Base-by-base conservation (phyloP, 768 basidiomycete species). In the Thelephora ganbajun region DNA sequence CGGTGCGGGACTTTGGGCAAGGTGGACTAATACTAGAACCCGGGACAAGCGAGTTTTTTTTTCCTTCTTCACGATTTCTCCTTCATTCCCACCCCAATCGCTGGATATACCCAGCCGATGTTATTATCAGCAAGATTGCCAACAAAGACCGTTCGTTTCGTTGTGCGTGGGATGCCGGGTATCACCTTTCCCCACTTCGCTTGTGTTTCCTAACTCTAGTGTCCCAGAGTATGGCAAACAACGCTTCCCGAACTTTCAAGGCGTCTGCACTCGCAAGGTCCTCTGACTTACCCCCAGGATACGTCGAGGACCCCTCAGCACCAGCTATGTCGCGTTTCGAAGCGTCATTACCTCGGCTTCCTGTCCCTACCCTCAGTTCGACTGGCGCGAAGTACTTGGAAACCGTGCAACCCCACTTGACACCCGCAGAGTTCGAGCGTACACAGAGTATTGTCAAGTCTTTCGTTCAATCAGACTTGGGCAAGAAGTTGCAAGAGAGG, bases 321-420 rank as follows among this genome's bases (percentile, higher is more conserved):
- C 66, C 71, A 0, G 72, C 77, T 1, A 87, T 86, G 82, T 70
- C 87, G 33, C 73, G 80, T 14, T 41, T 41, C 39, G 80, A 88
- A 51, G 72, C 74, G 1, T 80, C 80, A 1, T 67, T 89, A 0
- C 86, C 86, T 2, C 69, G 61, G 26, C 75, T 98, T 6, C 93
- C 94, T 18, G 81, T 98, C 0, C 93, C 94, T 0, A 64, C 84
- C 1, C 74, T 98, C 36, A 64, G 76, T 7, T 86, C 88, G 1
- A 97, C 94, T 0, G 70, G 85, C 30, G 63, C 76, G 48, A 94
- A 94, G 60, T 98, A 98, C 68, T 79, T 96, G 55, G 84, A 91
- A 53, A 76, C 81, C 3, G 79, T 92, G 16, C 69, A 74, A 37
- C 92, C 94, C 0, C 80, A 84, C 51, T 72, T 92, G 34, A 73